Base-by-base conservation (phyloP, 768 basidiomycete species). In the Lactarius evosmus region DNA sequence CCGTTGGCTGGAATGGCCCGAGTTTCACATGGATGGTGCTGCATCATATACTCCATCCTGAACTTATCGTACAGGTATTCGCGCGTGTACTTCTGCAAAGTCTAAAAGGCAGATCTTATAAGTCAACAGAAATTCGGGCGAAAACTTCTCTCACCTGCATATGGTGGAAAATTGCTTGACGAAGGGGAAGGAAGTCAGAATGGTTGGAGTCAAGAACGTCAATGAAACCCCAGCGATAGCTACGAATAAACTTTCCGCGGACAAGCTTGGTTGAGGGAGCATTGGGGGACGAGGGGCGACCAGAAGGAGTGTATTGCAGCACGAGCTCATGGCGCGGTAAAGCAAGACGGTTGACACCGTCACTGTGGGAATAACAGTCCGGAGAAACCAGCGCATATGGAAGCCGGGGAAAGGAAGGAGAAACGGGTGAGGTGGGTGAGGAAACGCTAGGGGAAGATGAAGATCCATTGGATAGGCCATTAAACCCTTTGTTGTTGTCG, bases 361-460 rank as follows among this genome's bases (percentile, higher is more conserved):
- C 91, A 73, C 87, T 89, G 75, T 92, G 89, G 56, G 89, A 88
- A 75, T 91, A 93, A 61, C 83, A 79, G 75, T 93, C 91, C 22
- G 91, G 91, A 8, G 91, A 88, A 70, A 91, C 85, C 72, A 93
- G 82, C 17, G 91, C 88, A 75, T 90, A 92, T n/a, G 91, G 91
- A 58, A 92, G 80, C 61, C 86, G 84, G 70, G 86, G 73, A 65
- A 84, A 78, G 54, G 85, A 78, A 62, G 85, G 78, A 49, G 83
- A 74, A 66, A 82, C 80, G 57, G 88, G 88, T 29, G 88, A 87
- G 56, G 83, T 82, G 51, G 88, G 87, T 49, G 89, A 88, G 27
- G 87, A 85, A 69, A 78, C 80, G 63, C 78, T 78, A 61, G 79
- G 74, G 16, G 81, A 77, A 44, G 80, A 77, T 66, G 77, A 72